These are phyloP conservation scores for Aegilops speltoides DNA, from an alignment of 176 grass and related monocot genomes.

Conservation along the genomic window DNA sequence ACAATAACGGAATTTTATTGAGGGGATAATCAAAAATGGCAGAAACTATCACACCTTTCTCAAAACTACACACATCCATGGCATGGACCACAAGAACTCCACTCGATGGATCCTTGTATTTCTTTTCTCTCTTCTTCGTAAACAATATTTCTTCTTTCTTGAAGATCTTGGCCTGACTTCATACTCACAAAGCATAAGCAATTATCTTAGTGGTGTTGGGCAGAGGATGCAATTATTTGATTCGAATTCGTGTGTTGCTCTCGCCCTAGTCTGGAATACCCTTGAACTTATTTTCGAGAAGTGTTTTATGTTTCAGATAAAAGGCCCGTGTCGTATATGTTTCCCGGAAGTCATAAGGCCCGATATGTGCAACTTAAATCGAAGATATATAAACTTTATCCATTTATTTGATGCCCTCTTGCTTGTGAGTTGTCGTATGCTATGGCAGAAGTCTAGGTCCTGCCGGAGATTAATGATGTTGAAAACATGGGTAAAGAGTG, in stretches of 20 bases:
- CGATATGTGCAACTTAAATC: too few relatives aligned
- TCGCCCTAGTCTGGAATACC: neutral
- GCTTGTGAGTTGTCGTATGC: too few relatives aligned
- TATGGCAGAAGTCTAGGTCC: too few relatives aligned
- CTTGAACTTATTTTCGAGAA: neutral
- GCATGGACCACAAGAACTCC: neutral
- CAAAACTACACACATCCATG: too few relatives aligned
- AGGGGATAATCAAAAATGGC: too few relatives aligned
- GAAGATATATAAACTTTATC: too few relatives aligned
- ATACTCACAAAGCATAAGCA: neutral
- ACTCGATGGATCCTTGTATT: neutral
- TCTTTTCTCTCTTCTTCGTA: neutral
- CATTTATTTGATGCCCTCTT: too few relatives aligned
- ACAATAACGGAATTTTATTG: too few relatives aligned
- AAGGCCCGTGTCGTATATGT: neutral
- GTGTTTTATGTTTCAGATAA: neutral
- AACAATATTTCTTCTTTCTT: neutral
- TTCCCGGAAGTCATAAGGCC: neutral
- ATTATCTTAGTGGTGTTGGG: neutral
- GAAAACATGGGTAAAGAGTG: too few relatives aligned
- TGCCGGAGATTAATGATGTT: too few relatives aligned
- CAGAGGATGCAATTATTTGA: neutral
- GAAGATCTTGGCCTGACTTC: neutral
- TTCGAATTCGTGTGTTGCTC: neutral
- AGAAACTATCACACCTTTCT: too few relatives aligned